Percentiles rank a stretch among this genome's conserved stretches.
Evolutionary conservation across 225 moss, liverwort and hornwort genomes (phyloP).

Genomic region (Pseudisothecium myosuroides): DNA sequence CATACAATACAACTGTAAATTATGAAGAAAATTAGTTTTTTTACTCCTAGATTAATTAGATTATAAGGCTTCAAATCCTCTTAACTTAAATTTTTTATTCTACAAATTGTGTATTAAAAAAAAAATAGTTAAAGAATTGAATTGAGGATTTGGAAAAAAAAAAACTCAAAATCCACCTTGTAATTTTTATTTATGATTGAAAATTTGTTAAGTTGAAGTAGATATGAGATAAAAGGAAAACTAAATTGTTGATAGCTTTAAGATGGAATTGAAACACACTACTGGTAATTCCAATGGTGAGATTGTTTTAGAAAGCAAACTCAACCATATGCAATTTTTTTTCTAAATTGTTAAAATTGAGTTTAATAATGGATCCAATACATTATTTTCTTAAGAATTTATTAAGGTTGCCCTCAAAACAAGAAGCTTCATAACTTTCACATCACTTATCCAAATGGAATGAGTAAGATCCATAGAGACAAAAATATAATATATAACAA

Average conservation of each 20-base stretch:
- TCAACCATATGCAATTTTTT: neutral
- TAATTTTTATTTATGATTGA: neutral
- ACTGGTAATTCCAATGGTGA: neutral
- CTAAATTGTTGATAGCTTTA: neutral
- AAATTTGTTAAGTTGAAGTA: neutral
- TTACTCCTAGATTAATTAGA: rapidly evolving
- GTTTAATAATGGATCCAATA: neutral
- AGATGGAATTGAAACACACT: neutral
- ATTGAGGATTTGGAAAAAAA: too few species aligned
- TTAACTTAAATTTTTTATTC: neutral
- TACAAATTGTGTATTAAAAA: too few species aligned
- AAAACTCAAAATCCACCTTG: rapidly evolving
- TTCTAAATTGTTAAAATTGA: neutral
- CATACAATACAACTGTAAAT: neutral
- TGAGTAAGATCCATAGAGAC: neutral
- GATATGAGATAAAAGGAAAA: neutral
- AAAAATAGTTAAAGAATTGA: too few species aligned
- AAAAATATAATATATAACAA: neutral
- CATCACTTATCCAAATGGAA: neutral
- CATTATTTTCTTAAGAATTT: neutral
- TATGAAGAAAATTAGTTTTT: neutral
- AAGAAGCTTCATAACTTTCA: neutral
- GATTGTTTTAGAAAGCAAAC: neutral
- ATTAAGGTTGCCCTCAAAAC: rapidly evolving
- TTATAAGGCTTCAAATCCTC: neutral